A percentile compares a stretch with the other conserved stretches of the same genome.
Evolutionary conservation across 2,329 filamentous ascomycete species (phyloP).

Genomic region (Ceratocystis colombiana): DNA sequence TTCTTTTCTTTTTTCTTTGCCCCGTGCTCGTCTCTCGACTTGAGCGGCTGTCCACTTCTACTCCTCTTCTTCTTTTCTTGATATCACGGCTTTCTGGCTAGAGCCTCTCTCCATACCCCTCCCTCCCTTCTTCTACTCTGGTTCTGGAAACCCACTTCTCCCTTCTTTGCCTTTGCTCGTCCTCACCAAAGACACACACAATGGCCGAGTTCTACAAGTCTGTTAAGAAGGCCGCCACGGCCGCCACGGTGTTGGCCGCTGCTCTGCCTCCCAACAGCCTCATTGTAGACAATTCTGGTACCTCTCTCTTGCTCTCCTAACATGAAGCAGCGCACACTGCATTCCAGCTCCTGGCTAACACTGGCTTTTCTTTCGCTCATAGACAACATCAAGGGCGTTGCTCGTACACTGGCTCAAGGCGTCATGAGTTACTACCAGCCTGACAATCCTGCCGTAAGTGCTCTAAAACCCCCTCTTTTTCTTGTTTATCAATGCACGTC

Average conservation of each 20-base stretch:
- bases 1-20: neutral
- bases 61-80: slow-evolving; percentile 9
- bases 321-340: too few relatives aligned
- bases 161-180: neutral
- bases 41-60: neutral
- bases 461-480: neutral
- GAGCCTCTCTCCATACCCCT: neutral
- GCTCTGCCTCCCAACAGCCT: slow-evolving; percentile 20
- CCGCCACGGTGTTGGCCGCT: slow-evolving; percentile 8
- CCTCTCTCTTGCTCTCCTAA: neutral
- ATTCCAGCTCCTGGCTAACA: slow-evolving; percentile 30
- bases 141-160: neutral
- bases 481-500: slow-evolving; percentile 25
- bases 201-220: slow-evolving; percentile 23
- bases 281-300: slow-evolving; percentile 21
- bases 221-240: slow-evolving; percentile 14
- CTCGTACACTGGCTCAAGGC: slow-evolving; percentile 50
- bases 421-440: slow-evolving; percentile 57
- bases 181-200: neutral
- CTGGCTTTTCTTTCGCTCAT: slow-evolving; percentile 30
- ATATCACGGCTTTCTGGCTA: neutral
- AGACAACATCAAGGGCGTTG: slow-evolving; percentile 50
- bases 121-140: neutral
- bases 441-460: slow-evolving; percentile 34
- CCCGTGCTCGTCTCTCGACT: neutral